phyloP scores from a whole-genome alignment of 1,284 basidiomycete genomes.

The Trametes hirsuta region DNA sequence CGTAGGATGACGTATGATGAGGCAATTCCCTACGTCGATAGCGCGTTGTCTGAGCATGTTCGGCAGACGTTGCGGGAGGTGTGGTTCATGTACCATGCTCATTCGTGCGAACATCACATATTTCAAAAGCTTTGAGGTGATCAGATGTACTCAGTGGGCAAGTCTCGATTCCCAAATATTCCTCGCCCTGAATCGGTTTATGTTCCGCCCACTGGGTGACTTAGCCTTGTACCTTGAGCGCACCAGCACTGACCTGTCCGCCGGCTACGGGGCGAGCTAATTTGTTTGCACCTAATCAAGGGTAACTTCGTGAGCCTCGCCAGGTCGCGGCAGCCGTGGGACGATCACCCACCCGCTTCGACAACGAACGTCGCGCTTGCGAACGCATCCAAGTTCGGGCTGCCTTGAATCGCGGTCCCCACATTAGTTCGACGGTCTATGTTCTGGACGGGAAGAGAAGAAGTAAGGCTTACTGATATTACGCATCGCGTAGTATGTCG shows the following conservation, averaged over 20 bases:
- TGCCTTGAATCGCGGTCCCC: slow-evolving; percentile 30
- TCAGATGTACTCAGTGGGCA: too few species aligned
- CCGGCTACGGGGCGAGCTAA: slow-evolving; percentile 59
- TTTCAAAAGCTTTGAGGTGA: too few species aligned
- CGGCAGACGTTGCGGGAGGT: too few species aligned
- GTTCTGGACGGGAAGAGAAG: neutral
- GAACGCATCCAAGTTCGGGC: slow-evolving; percentile 54
- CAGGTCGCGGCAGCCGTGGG: neutral
- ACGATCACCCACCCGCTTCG: slow-evolving; percentile 36
- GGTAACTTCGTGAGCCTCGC: neutral
- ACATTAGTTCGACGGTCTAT: neutral
- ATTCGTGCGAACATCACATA: too few species aligned
- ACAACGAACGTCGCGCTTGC: slow-evolving; percentile 51
- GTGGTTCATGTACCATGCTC: too few species aligned
- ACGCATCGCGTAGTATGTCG: slow-evolving; percentile 63
- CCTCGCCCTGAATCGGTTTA: neutral
- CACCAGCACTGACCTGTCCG: slow-evolving; percentile 47
- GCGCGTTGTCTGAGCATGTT: too few species aligned
- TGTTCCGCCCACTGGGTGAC: neutral
- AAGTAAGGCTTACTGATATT: slow-evolving; percentile 47
- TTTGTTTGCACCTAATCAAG: slow-evolving; percentile 47
- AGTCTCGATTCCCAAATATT: neutral
- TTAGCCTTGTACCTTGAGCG: slow-evolving; percentile 32
- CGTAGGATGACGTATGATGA: too few species aligned
- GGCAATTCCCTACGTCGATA: too few species aligned